A percentile compares a stretch with the other conserved stretches of the same genome.
Conservation (phyloP, 1,284 basidiomycete genomes). For the Spongiforma sp. region DNA sequence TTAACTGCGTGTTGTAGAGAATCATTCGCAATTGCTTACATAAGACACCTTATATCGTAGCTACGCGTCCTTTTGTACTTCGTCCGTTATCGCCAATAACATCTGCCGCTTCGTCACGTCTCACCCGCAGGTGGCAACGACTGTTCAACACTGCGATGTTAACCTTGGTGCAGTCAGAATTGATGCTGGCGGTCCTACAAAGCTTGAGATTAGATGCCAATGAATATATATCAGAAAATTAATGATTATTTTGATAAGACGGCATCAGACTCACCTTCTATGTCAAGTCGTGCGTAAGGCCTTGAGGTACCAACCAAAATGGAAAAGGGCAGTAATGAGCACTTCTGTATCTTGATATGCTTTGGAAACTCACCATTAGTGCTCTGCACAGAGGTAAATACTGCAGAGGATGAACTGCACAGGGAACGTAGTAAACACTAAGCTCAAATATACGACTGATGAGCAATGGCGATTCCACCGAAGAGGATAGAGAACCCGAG, state of each 20-base stretch:
- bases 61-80: no score
- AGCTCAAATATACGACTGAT: slow-evolving; percentile 41
- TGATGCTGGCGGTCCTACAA: slow-evolving; percentile 94
- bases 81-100: no score
- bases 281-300: no score
- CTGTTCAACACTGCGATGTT: no score
- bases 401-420: not conserved
- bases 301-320: slow-evolving; percentile 59
- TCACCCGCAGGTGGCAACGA: no score
- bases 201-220: slow-evolving; percentile 96
- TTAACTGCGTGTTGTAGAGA: no score
- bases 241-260: not conserved
- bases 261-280: slow-evolving; percentile 22
- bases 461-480: no score
- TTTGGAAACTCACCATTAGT: slow-evolving; percentile 53
- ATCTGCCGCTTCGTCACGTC: no score
- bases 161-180: slow-evolving; percentile 93
- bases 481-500: no score
- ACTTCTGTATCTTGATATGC: slow-evolving; percentile 44
- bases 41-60: no score
- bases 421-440: slow-evolving; percentile 41
- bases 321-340: slow-evolving; percentile 61
- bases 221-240: no score
- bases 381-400: slow-evolving; percentile 36
- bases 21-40: no score